phyloP scores from a whole-genome alignment of 371 early-diverging fungal species.

The Racocetra persica region DNA sequence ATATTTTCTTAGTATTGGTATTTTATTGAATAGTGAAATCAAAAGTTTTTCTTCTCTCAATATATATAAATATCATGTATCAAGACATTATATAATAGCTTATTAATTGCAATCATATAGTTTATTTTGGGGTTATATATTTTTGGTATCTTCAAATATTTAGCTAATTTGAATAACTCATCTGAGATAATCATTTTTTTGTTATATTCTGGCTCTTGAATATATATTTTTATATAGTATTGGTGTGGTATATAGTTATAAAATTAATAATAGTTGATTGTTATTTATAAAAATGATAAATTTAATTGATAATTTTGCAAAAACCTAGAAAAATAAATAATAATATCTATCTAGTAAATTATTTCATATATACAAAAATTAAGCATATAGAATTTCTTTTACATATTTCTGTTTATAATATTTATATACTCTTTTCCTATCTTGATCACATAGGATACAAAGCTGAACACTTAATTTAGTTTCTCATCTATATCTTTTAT shows the following conservation, averaged over 20 bases:
- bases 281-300: slow-evolving; percentile 39
- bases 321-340: slow-evolving; percentile 21
- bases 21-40: neutral
- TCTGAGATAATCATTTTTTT: slow-evolving; percentile 24
- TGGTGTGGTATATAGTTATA: slow-evolving; percentile 30
- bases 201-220: slow-evolving; percentile 27
- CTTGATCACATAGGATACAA: slow-evolving; percentile 34
- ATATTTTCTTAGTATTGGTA: neutral
- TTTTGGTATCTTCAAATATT: slow-evolving; percentile 20
- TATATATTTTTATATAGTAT: slow-evolving; percentile 36
- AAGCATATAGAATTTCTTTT: slow-evolving; percentile 17
- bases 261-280: slow-evolving; percentile 39
- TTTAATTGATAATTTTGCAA: slow-evolving; percentile 27
- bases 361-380: slow-evolving; percentile 18
- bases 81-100: neutral
- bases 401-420: slow-evolving; percentile 34
- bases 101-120: slow-evolving; percentile 25
- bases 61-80: slow-evolving; percentile 14
- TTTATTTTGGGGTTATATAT: slow-evolving; percentile 39
- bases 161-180: slow-evolving; percentile 33
- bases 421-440: slow-evolving; percentile 28
- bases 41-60: slow-evolving; percentile 33
- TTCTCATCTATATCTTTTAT: slow-evolving; percentile 22
- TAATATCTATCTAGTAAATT: slow-evolving; percentile 31
- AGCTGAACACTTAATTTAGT: slow-evolving; percentile 39